These are phyloP conservation scores for Dactylellina drechsleri DNA, from an alignment of 2,329 filamentous ascomycete genomes.

Conservation along the genomic window DNA sequence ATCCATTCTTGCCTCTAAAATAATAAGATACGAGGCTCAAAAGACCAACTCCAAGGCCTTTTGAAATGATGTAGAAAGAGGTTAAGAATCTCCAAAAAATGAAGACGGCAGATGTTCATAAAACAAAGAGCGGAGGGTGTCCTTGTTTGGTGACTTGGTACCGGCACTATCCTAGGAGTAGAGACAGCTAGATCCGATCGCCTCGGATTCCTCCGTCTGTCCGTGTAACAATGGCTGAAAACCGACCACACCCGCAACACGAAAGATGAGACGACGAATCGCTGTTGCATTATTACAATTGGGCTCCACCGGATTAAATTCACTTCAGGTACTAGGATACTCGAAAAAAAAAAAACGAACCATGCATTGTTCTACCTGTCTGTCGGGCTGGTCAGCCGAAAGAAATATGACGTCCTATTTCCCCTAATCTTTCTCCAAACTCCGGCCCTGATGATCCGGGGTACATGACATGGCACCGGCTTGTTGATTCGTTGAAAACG, in stretches of 20 bases:
- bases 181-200: no score
- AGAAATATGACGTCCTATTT: slow-evolving; percentile 46
- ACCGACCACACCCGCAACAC: slow-evolving; percentile 33
- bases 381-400: slow-evolving; percentile 44
- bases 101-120: no score
- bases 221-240: slow-evolving; percentile 25
- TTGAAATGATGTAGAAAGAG: no score
- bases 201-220: background rate
- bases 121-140: no score
- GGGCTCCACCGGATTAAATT: background rate
- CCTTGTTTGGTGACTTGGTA: no score
- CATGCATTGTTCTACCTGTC: slow-evolving; percentile 47
- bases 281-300: slow-evolving; percentile 35
- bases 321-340: background rate
- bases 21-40: no score
- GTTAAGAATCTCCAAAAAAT: no score
- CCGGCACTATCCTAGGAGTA: no score
- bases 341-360: background rate
- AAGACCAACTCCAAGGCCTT: no score
- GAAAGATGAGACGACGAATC: background rate
- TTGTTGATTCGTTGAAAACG: slow-evolving; percentile 6
- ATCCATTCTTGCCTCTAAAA: no score
- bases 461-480: slow-evolving; percentile 51
- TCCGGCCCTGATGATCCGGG: slow-evolving; percentile 56
- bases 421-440: slow-evolving; percentile 18